Percentiles rank a stretch among this genome's conserved stretches.
These are phyloP conservation scores for Crithidia mellificae DNA, from an alignment of 208 protist species.

Conservation along the genomic window DNA sequence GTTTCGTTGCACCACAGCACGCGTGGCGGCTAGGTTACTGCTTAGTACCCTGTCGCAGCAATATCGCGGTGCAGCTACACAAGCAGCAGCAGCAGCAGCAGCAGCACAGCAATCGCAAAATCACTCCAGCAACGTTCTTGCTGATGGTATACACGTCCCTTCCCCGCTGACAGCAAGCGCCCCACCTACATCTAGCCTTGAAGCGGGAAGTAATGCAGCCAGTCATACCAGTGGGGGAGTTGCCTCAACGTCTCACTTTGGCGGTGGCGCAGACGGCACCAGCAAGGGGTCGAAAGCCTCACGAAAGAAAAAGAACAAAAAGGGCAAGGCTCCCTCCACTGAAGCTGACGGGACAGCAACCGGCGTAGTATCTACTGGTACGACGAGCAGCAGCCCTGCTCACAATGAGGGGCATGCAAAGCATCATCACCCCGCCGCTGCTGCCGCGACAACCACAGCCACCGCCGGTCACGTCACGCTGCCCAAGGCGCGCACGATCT, in stretches of 20 bases:
- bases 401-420: not conserved
- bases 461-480: constrained; percentile 4
- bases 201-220: not conserved
- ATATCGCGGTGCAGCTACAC: not conserved
- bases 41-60: constrained; percentile 14
- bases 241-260: not conserved
- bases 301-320: no score
- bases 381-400: not conserved
- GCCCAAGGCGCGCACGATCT: constrained; percentile 34
- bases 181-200: not conserved
- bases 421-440: not conserved
- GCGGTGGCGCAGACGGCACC: no score
- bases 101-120: not conserved
- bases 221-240: not conserved
- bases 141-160: no score
- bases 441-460: not conserved
- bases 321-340: no score
- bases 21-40: constrained; percentile 4
- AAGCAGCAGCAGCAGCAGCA: not conserved
- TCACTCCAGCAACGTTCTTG: not conserved
- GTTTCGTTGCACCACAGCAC: constrained; percentile 1
- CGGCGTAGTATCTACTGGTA: no score
- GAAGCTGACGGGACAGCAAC: no score
- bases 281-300: no score
- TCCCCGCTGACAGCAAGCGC: not conserved